Evolutionary conservation across 1,284 basidiomycete genomes (phyloP).

Genomic region (Phaffia rhodozyma): DNA sequence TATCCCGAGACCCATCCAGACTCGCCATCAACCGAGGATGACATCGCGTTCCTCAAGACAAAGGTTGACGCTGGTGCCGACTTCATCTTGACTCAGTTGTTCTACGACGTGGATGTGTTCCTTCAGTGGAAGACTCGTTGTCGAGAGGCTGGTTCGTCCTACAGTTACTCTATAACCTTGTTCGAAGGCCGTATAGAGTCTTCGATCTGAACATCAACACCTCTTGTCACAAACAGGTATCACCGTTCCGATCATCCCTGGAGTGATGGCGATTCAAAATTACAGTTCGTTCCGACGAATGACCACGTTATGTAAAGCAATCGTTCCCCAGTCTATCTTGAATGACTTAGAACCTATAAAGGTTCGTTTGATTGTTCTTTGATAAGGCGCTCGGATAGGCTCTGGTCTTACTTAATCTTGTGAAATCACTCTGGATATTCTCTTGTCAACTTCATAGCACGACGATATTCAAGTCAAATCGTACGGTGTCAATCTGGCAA

Average conservation of each 20-base stretch:
- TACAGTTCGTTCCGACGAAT: constrained; percentile 85
- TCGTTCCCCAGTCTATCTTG: constrained; percentile 60
- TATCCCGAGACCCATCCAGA: constrained; percentile 90
- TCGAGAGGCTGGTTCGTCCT: constrained; percentile 49
- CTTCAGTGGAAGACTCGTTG: constrained; percentile 62
- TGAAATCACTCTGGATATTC: constrained; percentile 22
- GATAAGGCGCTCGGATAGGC: constrained; percentile 21
- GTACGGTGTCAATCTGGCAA: constrained; percentile 68
- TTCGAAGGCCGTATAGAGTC: background rate
- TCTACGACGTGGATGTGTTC: constrained; percentile 87
- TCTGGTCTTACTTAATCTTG: constrained; percentile 21
- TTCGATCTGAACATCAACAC: background rate
- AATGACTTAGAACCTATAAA: constrained; percentile 63
- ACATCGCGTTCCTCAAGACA: constrained; percentile 63
- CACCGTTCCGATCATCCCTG: constrained; percentile 79
- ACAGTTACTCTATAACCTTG: background rate
- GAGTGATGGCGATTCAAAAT: constrained; percentile 96
- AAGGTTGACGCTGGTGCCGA: constrained; percentile 94
- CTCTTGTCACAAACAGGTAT: constrained; percentile 49
- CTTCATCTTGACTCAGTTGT: constrained; percentile 92
- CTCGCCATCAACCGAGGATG: constrained; percentile 50
- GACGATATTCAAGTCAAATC: constrained; percentile 86
- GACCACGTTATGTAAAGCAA: constrained; percentile 74
- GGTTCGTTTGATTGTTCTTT: constrained; percentile 41
- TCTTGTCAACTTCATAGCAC: constrained; percentile 42